Conservation (phyloP, 2,329 filamentous ascomycete genomes). For the Neofusicoccum sp. region DNA sequence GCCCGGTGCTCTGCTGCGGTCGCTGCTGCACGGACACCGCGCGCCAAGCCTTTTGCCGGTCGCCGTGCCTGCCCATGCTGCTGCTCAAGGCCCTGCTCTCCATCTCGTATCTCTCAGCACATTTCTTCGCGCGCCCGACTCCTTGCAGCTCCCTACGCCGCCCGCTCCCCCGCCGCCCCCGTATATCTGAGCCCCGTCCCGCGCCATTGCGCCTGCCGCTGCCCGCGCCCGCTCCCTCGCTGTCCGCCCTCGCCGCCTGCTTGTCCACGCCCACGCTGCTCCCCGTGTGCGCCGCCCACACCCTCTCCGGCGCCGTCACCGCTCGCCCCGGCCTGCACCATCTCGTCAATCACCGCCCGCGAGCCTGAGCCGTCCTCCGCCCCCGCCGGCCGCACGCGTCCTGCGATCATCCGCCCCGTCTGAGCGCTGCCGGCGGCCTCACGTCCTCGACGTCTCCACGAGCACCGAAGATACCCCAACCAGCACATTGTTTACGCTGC, state of each 20-base stretch:
- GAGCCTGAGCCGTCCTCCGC: neutral
- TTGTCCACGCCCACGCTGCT: neutral
- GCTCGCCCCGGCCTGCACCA: neutral
- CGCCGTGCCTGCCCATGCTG: neutral
- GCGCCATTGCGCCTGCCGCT: neutral
- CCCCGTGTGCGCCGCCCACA: slow-evolving; percentile 4
- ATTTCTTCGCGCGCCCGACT: slow-evolving; percentile 13
- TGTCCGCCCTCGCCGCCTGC: slow-evolving; percentile 12
- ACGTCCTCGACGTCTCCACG: slow-evolving; percentile 6
- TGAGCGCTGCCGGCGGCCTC: neutral
- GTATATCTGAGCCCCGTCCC: slow-evolving; percentile 9
- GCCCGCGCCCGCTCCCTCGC: neutral
- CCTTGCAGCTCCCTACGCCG: slow-evolving; percentile 16
- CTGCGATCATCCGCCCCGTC: neutral
- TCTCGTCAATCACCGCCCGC: neutral
- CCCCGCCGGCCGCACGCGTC: neutral
- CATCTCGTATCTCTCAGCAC: slow-evolving; percentile 16
- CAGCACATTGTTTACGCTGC: slow-evolving; percentile 10
- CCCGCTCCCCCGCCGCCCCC: slow-evolving; percentile 4
- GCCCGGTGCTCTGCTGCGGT: slow-evolving; percentile 3
- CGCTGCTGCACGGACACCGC: neutral
- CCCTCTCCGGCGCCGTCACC: slow-evolving; percentile 3
- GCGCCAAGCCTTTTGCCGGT: neutral
- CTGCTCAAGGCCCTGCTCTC: neutral
- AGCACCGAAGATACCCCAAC: slow-evolving; percentile 17